These are phyloP conservation scores for Rhodotorula sphaerocarpa DNA, from an alignment of 768 basidiomycete species.

Conservation along the genomic window DNA sequence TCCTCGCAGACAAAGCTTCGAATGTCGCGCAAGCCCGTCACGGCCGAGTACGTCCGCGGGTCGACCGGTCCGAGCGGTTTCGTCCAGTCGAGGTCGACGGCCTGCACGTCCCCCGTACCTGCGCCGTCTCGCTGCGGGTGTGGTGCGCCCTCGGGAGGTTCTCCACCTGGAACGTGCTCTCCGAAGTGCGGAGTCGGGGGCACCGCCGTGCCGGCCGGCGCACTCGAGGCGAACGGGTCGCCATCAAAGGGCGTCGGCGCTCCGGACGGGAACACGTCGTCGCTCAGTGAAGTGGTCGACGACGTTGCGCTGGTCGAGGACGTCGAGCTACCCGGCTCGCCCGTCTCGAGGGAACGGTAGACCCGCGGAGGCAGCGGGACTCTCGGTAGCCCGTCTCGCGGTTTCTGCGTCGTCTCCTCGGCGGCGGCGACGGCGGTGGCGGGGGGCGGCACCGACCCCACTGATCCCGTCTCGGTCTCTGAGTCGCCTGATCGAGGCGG, in stretches of 20 bases:
- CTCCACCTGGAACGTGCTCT: too few species aligned
- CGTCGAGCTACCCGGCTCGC: neutral
- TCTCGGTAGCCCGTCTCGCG: neutral
- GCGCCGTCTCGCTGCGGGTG: too few species aligned
- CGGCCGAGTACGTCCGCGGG: slow-evolving; percentile 43
- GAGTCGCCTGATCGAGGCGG: neutral
- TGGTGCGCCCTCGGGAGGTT: too few species aligned
- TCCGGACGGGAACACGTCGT: neutral
- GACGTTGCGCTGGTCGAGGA: neutral
- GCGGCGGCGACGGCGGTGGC: too few species aligned
- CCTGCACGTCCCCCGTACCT: neutral
- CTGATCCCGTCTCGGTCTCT: too few species aligned
- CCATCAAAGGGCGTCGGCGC: slow-evolving; percentile 9
- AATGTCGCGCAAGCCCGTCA: slow-evolving; percentile 61
- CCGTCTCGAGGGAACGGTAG: slow-evolving; percentile 1
- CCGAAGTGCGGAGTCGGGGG: slow-evolving; percentile 3
- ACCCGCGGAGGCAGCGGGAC: slow-evolving; percentile 25
- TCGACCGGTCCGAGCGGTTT: slow-evolving; percentile 42
- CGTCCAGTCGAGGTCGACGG: slow-evolving; percentile 39
- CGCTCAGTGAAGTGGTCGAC: neutral
- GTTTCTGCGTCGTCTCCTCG: neutral
- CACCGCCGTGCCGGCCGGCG: neutral
- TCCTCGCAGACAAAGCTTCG: slow-evolving; percentile 75
- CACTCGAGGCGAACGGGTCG: slow-evolving; percentile 15
- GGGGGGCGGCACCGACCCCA: too few species aligned